Evolutionary conservation across 768 basidiomycete genomes (phyloP), one percentile per base, ranked within the genome.

Genomic region (Rhodotorula paludigena): DNA sequence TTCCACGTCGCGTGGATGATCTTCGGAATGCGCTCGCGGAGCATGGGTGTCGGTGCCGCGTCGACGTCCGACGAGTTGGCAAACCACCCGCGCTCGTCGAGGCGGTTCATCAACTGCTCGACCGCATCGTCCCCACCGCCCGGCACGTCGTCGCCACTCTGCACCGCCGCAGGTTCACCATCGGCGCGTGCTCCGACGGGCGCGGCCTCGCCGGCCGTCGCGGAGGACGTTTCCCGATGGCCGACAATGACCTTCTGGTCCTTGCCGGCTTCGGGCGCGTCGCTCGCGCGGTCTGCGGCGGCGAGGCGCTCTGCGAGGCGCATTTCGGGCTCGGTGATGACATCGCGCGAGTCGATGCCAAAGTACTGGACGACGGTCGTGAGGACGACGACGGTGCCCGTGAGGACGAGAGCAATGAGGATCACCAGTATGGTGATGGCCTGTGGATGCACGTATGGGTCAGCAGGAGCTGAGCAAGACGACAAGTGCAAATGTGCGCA

Each of bases 1-100:
- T 93, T 96, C 96, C 96, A 99, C 32, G 96, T 98, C 84, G 97
- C 94, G 79, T 99, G 96, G 55, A 99, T 84, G 64, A 99, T 89
- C 57, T 90, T 84, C 6, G 93, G 96, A 44, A 98, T 21, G 30
- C 25, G 57, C 12, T n/a, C n/a, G 20, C 39, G 47, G 33, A 23
- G 45, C 41, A 11, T 36, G 30, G 20, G 35, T 25, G 21, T 30
- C 30, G n/a, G 3, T 45, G 16, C 38, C 41, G 23, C 33, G 25
- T 38, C 32, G n/a, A 35, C 5, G 38, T 69, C 39, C 66, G 70
- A 47, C 36, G 57, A 36, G 39, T 38, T 30, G n/a, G 21, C 52
- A 52, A 72, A 33, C 47, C 49, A 57, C 39, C 55, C 60, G 38
- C 69, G 51, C 28, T 63, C 60, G n/a, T 61, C 60, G 11, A 69